Evolutionary conservation across 495 filamentous ascomycete species (phyloP).

Genomic region (Podospora anserina): DNA sequence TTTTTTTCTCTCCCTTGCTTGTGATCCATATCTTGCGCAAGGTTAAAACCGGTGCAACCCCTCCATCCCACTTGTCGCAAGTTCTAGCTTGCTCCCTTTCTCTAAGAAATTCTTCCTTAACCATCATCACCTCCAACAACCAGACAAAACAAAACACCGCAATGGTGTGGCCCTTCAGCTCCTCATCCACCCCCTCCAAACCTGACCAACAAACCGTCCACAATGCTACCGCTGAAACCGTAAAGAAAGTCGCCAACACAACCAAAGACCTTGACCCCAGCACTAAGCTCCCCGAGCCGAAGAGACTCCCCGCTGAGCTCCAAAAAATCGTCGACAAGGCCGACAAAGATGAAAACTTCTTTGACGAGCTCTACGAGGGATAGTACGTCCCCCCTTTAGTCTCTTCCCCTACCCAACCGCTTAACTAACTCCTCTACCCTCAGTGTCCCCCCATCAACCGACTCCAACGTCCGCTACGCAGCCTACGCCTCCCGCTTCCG

Average conservation of each 20-base stretch:
- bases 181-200: slow-evolving; percentile 28
- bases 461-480: slow-evolving; percentile 83
- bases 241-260: slow-evolving; percentile 1
- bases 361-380: slow-evolving; percentile 72
- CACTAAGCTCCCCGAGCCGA: slow-evolving; percentile 52
- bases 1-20: neutral
- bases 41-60: neutral
- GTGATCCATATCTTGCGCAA: neutral
- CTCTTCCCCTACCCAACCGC: slow-evolving; percentile 3
- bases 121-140: neutral
- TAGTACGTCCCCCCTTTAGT: slow-evolving; percentile 58
- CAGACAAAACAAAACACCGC: neutral
- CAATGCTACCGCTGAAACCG: slow-evolving; percentile 31
- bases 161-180: slow-evolving; percentile 41
- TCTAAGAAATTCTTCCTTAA: neutral
- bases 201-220: slow-evolving; percentile 21
- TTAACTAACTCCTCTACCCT: neutral
- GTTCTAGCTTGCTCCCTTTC: neutral
- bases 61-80: neutral
- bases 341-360: slow-evolving; percentile 74
- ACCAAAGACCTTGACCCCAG: neutral
- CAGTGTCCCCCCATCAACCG: slow-evolving; percentile 77
- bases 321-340: slow-evolving; percentile 64
- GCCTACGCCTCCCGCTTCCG: slow-evolving; percentile 84
- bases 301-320: slow-evolving; percentile 63